Percentiles rank a stretch among this genome's conserved stretches.
Conservation (phyloP, 2,329 filamentous ascomycete genomes). For the Phialophora expanda region DNA sequence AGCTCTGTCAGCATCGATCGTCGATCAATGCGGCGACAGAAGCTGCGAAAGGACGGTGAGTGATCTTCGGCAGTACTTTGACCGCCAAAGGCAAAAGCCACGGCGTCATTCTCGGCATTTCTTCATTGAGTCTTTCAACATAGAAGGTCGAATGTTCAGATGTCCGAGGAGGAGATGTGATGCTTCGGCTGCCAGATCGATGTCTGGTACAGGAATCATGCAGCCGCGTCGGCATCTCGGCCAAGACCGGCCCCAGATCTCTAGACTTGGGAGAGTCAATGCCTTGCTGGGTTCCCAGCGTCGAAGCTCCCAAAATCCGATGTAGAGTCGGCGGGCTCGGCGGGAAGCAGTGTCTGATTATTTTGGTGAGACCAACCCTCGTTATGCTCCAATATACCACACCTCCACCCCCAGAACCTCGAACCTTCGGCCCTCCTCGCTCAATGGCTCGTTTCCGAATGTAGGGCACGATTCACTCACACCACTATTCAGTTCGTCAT, state of each 20-base stretch:
- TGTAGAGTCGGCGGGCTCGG: not conserved
- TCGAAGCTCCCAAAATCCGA: not conserved
- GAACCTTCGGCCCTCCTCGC: slow-evolving; percentile 91
- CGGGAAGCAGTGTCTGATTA: not conserved
- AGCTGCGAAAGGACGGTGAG: not conserved
- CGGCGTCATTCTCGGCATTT: not conserved
- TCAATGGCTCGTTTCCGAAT: slow-evolving; percentile 92
- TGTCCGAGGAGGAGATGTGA: not conserved
- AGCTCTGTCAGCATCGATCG: slow-evolving; percentile 14
- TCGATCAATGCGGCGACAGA: not conserved
- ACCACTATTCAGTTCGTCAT: slow-evolving; percentile 81
- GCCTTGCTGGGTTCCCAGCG: not conserved
- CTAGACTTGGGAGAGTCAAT: not conserved
- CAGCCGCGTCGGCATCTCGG: not conserved
- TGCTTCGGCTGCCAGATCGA: not conserved
- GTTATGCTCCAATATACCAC: slow-evolving; percentile 77
- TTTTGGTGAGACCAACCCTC: not conserved
- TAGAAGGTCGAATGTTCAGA: not conserved
- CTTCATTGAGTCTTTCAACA: not conserved
- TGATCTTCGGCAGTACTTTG: not conserved
- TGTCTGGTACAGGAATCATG: not conserved
- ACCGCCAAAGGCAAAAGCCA: not conserved
- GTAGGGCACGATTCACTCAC: slow-evolving; percentile 84
- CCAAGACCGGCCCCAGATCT: not conserved
- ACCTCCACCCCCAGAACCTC: slow-evolving; percentile 88